Evolutionary conservation across 352 stramenopile genomes (phyloP), one percentile per base, ranked within the genome.

Genomic region (Pythium vanterpoolii): DNA sequence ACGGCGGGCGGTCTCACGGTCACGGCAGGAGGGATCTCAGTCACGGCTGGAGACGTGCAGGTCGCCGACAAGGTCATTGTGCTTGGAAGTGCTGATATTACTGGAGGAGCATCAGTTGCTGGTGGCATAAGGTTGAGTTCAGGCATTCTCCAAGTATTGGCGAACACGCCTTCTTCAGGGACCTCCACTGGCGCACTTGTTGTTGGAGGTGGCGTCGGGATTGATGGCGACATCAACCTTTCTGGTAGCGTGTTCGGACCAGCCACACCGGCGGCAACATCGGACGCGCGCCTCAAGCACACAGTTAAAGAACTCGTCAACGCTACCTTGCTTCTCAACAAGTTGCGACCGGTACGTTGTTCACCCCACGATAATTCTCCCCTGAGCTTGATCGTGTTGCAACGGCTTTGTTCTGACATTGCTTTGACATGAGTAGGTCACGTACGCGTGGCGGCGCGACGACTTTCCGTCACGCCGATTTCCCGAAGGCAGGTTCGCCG

Each of bases 401-500:
- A 18, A 8, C 33, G 33, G 11, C 7, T 2, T 18, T 57, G 34
- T 56, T 40, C 1, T 56, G 33, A 16, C 26, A 46, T 28, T 47
- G 4, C 42, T 49, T 27, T 66, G 34, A 1, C 7, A 16, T 46
- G 21, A 55, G 38, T 54, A 86, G 76, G 76, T 86, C 50, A 74
- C 72, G 30, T 86, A 72, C 49, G 56, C 77, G 36, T 86, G 76
- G 76, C 61, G 72, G 0, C 69, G 65, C 6, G 69, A 81, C 14
- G 70, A 78, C 21, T 78, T 75, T 38, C 72, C 72, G n/a, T 26
- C 44, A 24, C 62, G 72, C n/a, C 54, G 69, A 23, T 78, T 86
- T n/a, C 72, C 73, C 5, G 10, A 36, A 0, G 76, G 76, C 6
- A 52, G 59, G 10, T 74, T 74, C 46, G 44, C 71, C 1, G 83